These are phyloP conservation scores for Diaporthe helianthi DNA, from an alignment of 2,329 filamentous ascomycete genomes.

Conservation along the genomic window DNA sequence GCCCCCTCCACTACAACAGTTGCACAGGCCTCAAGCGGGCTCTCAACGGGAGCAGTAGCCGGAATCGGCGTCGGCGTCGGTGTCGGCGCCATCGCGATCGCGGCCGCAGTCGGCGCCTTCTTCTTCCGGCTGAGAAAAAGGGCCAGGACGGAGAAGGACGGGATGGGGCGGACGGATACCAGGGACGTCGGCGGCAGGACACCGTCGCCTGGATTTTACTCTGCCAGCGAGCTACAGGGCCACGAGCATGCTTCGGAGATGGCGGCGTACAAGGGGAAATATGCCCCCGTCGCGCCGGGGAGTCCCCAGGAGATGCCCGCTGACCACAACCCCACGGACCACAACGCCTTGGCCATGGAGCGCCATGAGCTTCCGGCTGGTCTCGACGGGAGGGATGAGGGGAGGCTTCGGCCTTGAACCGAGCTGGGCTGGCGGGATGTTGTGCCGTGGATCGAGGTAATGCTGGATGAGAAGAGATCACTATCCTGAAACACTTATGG, in stretches of 20 bases:
- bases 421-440: no score
- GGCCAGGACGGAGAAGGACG: background rate
- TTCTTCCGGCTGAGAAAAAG: background rate
- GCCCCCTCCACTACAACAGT: background rate
- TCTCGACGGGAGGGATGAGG: background rate
- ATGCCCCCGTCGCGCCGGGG: background rate
- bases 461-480: no score
- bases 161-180: background rate
- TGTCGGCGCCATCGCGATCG: background rate
- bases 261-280: background rate
- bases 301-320: slow-evolving; percentile 7
- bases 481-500: no score
- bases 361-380: background rate
- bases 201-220: background rate
- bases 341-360: background rate
- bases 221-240: background rate
- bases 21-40: background rate
- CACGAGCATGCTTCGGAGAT: background rate
- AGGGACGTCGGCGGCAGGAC: background rate
- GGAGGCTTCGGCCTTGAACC: background rate
- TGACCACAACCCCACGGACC: background rate
- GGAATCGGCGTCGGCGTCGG: background rate
- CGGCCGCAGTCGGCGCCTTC: background rate
- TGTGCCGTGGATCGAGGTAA: background rate
- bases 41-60: background rate